phyloP scores from a whole-genome alignment of 75 land plant species.

The Cunninghamia lanceolata region DNA sequence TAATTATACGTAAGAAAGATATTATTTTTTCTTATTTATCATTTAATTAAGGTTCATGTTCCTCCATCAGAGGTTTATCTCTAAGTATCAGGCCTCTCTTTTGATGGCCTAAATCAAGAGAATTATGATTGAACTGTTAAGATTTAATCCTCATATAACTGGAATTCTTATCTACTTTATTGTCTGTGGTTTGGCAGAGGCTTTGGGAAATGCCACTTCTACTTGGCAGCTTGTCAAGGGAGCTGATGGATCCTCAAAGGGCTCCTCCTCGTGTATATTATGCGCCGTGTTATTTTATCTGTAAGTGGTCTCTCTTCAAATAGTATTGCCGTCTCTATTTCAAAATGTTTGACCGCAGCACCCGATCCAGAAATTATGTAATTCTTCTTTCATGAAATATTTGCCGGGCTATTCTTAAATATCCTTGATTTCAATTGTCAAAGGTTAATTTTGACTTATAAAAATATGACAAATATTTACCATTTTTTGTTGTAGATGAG shows the following conservation, averaged over 20 bases:
- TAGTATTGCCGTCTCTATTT: background rate
- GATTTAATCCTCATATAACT: background rate
- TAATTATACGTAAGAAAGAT: background rate
- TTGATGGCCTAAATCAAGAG: background rate
- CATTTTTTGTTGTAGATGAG: too few relatives aligned
- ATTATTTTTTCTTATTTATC: background rate
- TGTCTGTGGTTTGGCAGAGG: slow-evolving; percentile 40
- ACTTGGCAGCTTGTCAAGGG: slow-evolving; percentile 69
- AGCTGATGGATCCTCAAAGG: slow-evolving; percentile 82
- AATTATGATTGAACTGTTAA: background rate
- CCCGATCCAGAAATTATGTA: background rate
- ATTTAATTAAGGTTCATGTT: background rate
- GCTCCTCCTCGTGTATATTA: slow-evolving; percentile 74
- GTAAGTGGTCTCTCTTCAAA: slow-evolving; percentile 38
- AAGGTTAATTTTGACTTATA: too few relatives aligned
- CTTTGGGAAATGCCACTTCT: slow-evolving; percentile 79
- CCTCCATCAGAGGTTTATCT: background rate
- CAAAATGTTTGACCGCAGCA: background rate
- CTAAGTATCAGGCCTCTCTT: background rate
- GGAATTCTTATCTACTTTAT: background rate
- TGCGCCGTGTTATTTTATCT: slow-evolving; percentile 60
- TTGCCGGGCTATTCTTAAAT: too few relatives aligned
- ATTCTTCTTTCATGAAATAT: background rate
- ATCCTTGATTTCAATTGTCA: too few relatives aligned
- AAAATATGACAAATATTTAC: too few relatives aligned